Conservation (phyloP, 2,329 filamentous ascomycete genomes). For the Xylariales sp. region DNA sequence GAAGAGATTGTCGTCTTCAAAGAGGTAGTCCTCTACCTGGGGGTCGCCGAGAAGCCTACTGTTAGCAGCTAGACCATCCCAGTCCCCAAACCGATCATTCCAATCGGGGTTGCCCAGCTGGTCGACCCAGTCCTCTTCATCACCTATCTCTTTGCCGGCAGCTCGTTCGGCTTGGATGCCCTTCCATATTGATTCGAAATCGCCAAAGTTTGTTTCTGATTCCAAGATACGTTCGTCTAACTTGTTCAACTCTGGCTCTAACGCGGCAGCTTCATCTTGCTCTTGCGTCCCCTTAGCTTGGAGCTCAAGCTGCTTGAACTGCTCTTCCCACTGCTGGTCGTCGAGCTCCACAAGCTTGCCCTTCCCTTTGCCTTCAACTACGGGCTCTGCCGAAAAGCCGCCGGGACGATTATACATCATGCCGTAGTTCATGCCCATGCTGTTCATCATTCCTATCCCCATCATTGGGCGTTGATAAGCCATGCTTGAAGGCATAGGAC, state of each 20-base stretch:
- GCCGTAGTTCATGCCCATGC: constrained; percentile 63
- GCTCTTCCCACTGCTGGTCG: constrained; percentile 94
- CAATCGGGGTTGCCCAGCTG: constrained; percentile 84
- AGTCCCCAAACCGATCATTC: constrained; percentile 73
- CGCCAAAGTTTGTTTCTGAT: constrained; percentile 80
- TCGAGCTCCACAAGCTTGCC: constrained; percentile 95
- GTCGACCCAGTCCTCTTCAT: constrained; percentile 70
- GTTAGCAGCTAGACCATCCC: constrained; percentile 63
- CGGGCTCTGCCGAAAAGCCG: constrained; percentile 22
- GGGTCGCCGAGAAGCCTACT: constrained; percentile 71
- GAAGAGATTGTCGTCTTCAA: constrained; percentile 95
- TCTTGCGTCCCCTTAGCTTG: constrained; percentile 60
- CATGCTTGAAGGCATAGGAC: constrained; percentile 66
- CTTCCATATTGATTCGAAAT: constrained; percentile 91
- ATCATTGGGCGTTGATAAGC: constrained; percentile 71
- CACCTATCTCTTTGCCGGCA: constrained; percentile 74
- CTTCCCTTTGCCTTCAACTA: constrained; percentile 73
- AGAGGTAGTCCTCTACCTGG: constrained; percentile 88
- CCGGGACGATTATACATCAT: constrained; percentile 60
- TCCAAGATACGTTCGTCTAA: constrained; percentile 75
- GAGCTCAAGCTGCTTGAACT: constrained; percentile 82
- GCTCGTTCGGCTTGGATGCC: constrained; percentile 82
- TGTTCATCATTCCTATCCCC: constrained; percentile 61
- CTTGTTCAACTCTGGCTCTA: constrained; percentile 88
- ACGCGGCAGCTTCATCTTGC: constrained; percentile 73